A percentile compares a stretch with the other conserved stretches of the same genome.
Evolutionary conservation across 768 basidiomycete species (phyloP).

Genomic region (Amanita jacksonii): DNA sequence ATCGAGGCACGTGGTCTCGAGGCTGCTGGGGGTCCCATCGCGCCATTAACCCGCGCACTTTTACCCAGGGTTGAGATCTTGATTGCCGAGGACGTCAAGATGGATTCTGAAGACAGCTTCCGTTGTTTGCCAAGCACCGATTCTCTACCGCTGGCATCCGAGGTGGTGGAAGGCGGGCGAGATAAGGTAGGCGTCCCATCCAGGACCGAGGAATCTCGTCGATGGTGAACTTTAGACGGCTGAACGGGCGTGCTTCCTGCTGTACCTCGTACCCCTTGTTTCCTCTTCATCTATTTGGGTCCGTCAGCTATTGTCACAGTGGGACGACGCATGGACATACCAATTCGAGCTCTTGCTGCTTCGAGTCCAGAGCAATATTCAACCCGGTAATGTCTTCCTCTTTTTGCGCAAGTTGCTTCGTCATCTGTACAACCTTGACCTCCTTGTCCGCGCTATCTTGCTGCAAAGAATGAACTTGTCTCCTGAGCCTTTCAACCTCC

Average conservation of each 20-base stretch:
- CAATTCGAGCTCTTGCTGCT: constrained; percentile 89
- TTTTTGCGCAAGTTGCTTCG: constrained; percentile 54
- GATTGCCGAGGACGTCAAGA: constrained; percentile 15
- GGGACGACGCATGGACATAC: constrained; percentile 30
- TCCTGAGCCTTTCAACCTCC: constrained; percentile 50
- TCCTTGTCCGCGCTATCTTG: constrained; percentile 82
- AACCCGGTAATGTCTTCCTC: constrained; percentile 76
- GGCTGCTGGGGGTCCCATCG: constrained; percentile 39
- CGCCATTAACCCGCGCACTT: constrained; percentile 43
- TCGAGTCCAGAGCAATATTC: constrained; percentile 87
- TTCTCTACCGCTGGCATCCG: constrained; percentile 35
- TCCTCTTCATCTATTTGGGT: constrained; percentile 49
- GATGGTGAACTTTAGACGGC: constrained; percentile 27
- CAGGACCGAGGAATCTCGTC: constrained; percentile 51
- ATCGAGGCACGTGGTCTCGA: constrained; percentile 27
- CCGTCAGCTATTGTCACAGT: neutral
- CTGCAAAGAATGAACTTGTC: constrained; percentile 61
- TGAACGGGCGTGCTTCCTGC: constrained; percentile 48
- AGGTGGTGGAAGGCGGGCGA: constrained; percentile 48
- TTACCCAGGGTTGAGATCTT: constrained; percentile 36
- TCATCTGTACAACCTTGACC: constrained; percentile 63
- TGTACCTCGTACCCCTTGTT: constrained; percentile 44
- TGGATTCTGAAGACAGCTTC: constrained; percentile 28
- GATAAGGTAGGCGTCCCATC: constrained; percentile 38
- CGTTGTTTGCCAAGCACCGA: constrained; percentile 25